Evolutionary conservation across 2,329 filamentous ascomycete species (phyloP).

Genomic region (Chrysoporthe deuterocubensis): DNA sequence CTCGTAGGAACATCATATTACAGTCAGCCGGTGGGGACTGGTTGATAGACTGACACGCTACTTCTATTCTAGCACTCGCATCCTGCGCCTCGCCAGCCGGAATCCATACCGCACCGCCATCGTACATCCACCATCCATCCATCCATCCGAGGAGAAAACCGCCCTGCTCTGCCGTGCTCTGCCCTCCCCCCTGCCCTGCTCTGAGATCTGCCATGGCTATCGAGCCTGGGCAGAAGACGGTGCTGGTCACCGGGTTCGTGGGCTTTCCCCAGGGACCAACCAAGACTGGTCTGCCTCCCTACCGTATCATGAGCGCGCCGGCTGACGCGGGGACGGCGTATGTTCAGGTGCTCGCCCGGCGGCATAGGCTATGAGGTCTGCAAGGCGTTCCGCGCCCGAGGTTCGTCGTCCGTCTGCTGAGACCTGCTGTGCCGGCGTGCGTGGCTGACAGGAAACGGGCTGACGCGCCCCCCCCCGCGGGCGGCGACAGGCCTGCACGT

Average conservation of each 20-base stretch:
- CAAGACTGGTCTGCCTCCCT: not conserved
- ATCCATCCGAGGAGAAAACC: too few relatives aligned
- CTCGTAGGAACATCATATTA: too few relatives aligned
- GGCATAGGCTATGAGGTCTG: constrained; percentile 61
- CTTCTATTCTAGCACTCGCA: too few relatives aligned
- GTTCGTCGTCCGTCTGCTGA: constrained; percentile 37
- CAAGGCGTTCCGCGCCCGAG: constrained; percentile 56
- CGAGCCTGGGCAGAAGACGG: constrained; percentile 44
- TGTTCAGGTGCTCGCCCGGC: constrained; percentile 57
- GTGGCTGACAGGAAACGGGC: not conserved
- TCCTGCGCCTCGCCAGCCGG: too few relatives aligned
- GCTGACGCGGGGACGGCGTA: not conserved
- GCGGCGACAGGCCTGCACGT: constrained; percentile 51
- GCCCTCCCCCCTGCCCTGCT: too few relatives aligned
- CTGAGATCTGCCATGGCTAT: constrained; percentile 8
- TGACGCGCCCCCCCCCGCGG: not conserved
- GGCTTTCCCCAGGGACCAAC: not conserved
- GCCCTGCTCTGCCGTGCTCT: too few relatives aligned
- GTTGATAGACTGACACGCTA: too few relatives aligned
- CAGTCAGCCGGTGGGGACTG: too few relatives aligned
- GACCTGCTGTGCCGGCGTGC: too few relatives aligned
- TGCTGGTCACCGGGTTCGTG: constrained; percentile 55
- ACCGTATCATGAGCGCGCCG: not conserved
- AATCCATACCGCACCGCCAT: too few relatives aligned
- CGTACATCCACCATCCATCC: too few relatives aligned